phyloP scores from a whole-genome alignment of 306 rosid genomes.

The Cicer yamashitae region DNA sequence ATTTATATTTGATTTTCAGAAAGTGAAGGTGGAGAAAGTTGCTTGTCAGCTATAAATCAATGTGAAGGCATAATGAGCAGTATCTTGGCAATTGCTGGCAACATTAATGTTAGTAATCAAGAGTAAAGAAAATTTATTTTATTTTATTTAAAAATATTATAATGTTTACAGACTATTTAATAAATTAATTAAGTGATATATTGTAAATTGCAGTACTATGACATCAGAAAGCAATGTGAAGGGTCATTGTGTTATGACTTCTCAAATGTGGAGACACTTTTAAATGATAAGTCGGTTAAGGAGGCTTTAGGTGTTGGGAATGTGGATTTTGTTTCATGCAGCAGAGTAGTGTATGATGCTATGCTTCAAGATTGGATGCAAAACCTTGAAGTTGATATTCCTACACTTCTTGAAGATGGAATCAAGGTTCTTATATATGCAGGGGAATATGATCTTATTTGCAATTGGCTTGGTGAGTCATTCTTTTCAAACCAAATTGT shows the following conservation, averaged over 20 bases:
- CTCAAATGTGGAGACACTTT: constrained; percentile 70
- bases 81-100: constrained; percentile 52
- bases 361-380: constrained; percentile 76
- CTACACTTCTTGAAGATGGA: constrained; percentile 83
- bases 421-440: constrained; percentile 75
- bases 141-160: not conserved
- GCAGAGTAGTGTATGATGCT: constrained; percentile 59
- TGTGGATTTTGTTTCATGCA: constrained; percentile 72
- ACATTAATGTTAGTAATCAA: constrained; percentile 61
- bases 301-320: constrained; percentile 72
- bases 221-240: constrained; percentile 75
- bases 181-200: not conserved
- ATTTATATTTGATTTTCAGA: constrained; percentile 48
- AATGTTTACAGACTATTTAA: too few relatives aligned
- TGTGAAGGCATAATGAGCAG: constrained; percentile 55
- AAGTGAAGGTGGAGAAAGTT: constrained; percentile 59
- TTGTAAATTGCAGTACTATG: constrained; percentile 71
- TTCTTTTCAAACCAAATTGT: not conserved
- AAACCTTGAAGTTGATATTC: constrained; percentile 78
- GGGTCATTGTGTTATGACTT: constrained; percentile 81
- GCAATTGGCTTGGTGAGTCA: constrained; percentile 89
- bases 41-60: constrained; percentile 40
- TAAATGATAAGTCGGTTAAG: constrained; percentile 58
- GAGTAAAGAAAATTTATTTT: not conserved
- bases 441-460: constrained; percentile 87